phyloP scores from a whole-genome alignment of 768 basidiomycete genomes.

The Collybiopsis luxurians region DNA sequence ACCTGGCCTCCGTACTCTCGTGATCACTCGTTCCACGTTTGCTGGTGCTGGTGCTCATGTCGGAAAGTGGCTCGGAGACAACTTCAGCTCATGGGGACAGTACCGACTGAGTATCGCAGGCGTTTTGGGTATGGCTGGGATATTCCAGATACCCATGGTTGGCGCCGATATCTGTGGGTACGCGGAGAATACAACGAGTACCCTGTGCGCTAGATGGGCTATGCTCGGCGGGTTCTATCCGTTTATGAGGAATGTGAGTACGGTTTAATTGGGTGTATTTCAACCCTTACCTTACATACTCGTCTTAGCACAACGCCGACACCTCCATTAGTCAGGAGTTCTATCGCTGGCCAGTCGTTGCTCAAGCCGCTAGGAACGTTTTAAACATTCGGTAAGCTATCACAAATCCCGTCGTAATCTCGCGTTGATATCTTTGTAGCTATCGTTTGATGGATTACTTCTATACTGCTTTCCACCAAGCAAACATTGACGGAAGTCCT shows the following conservation, averaged over 20 bases:
- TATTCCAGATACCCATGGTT: conserved; percentile 74
- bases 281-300: not conserved
- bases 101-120: conserved; percentile 61
- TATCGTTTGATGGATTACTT: conserved; percentile 71
- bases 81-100: conserved; percentile 55
- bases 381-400: conserved; percentile 53
- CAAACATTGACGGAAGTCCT: conserved; percentile 57
- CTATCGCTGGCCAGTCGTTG: conserved; percentile 58
- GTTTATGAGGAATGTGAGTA: conserved; percentile 71
- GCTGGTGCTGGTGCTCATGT: conserved; percentile 64
- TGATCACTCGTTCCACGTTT: conserved; percentile 75
- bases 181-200: conserved; percentile 62
- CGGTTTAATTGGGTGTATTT: not conserved
- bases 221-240: conserved; percentile 76
- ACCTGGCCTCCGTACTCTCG: conserved; percentile 56
- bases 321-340: conserved; percentile 61
- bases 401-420: not conserved
- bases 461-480: conserved; percentile 67
- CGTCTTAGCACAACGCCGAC: conserved; percentile 50
- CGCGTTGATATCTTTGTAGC: conserved; percentile 23
- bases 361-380: conserved; percentile 57
- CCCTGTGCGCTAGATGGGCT: conserved; percentile 73
- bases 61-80: conserved; percentile 78
- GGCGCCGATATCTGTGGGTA: conserved; percentile 75
- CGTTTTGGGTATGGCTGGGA: conserved; percentile 60